Evolutionary conservation across 371 early-diverging fungal species (phyloP).

Genomic region (Syncephalastrum sp.): DNA sequence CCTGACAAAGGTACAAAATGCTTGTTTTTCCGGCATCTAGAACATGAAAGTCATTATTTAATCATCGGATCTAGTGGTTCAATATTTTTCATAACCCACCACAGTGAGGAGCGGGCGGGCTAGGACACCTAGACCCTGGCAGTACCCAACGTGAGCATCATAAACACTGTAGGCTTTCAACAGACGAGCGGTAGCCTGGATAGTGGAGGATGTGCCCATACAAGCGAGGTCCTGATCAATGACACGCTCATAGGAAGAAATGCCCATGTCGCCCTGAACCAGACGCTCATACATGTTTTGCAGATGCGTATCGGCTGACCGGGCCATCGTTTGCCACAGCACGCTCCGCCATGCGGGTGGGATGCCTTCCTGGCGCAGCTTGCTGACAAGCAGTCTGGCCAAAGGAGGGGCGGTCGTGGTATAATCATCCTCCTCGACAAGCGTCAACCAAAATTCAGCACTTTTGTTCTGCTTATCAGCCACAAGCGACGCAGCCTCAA

Average conservation of each 20-base stretch:
- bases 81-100: conserved; percentile 39
- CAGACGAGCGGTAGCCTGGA: conserved; percentile 65
- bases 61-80: background rate
- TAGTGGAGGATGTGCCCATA: conserved; percentile 68
- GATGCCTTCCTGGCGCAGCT: conserved; percentile 11
- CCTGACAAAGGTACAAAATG: conserved; percentile 87
- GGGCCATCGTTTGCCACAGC: conserved; percentile 86
- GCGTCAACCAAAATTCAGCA: no score
- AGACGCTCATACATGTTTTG: conserved; percentile 75
- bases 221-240: conserved; percentile 83
- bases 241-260: conserved; percentile 64
- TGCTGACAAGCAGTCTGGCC: conserved; percentile 9
- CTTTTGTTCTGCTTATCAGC: no score
- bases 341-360: conserved; percentile 55
- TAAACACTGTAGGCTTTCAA: conserved; percentile 89
- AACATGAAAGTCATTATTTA: background rate
- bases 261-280: conserved; percentile 47
- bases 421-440: no score
- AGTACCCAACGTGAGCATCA: conserved; percentile 93
- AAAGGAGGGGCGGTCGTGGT: background rate
- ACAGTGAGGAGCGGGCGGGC: conserved; percentile 89
- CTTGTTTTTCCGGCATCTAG: conserved; percentile 90
- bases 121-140: conserved; percentile 93
- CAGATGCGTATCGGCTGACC: conserved; percentile 60
- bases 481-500: no score